These are phyloP conservation scores for Neopestalotiopsis clavispora DNA, from an alignment of 2,329 filamentous ascomycete genomes.

Conservation along the genomic window DNA sequence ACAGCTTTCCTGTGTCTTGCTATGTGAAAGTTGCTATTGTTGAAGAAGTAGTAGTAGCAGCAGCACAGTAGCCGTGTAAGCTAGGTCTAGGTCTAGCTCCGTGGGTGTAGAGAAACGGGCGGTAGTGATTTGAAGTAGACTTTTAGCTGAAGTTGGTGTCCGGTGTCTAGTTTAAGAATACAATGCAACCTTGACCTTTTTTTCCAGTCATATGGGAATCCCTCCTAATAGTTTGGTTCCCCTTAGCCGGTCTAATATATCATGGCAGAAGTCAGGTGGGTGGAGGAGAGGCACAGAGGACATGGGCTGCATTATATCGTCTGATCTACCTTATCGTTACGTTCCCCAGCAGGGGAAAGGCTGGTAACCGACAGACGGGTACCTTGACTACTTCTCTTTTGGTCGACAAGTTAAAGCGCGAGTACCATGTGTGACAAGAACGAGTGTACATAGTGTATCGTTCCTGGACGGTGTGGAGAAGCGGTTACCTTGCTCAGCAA, in stretches of 20 bases:
- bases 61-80: background rate
- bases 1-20: background rate
- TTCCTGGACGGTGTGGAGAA: conserved; percentile 50
- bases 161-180: conserved; percentile 31
- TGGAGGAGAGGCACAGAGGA: conserved; percentile 37
- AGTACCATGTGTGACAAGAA: conserved; percentile 51
- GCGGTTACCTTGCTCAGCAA: conserved; percentile 50
- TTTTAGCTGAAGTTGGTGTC: conserved; percentile 31
- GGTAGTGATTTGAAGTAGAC: conserved; percentile 22
- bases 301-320: conserved; percentile 52
- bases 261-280: conserved; percentile 37
- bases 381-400: conserved; percentile 46
- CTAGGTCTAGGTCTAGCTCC: background rate
- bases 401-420: conserved; percentile 51
- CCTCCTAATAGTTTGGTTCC: conserved; percentile 36
- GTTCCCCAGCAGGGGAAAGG: conserved; percentile 35
- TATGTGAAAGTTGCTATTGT: background rate
- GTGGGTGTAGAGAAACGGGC: background rate
- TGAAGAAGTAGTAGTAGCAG: background rate
- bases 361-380: conserved; percentile 43
- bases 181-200: conserved; percentile 33
- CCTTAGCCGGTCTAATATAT: conserved; percentile 41
- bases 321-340: conserved; percentile 47
- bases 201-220: conserved; percentile 34
- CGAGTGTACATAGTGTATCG: conserved; percentile 36